Evolutionary conservation across 148 eudicot genomes (phyloP), one percentile per base, ranked within the genome.

Genomic region (Linanthus parryae): DNA sequence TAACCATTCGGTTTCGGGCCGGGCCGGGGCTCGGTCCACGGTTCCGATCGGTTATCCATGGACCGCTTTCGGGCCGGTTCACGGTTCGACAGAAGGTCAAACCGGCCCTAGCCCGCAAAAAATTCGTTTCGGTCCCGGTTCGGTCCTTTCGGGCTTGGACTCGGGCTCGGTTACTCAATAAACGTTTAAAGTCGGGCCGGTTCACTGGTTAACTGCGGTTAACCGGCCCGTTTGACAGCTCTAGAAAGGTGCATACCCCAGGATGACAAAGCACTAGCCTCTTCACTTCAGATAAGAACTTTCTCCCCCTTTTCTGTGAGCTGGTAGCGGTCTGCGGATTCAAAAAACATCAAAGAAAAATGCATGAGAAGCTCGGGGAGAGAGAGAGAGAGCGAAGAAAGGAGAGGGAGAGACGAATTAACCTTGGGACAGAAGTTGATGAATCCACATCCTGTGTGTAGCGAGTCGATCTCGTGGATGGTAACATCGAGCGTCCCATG

Each of bases 251-350:
- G 8, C 3, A 50, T 50, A 50, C 54, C 54, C 33, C 54, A 5
- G 54, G 54, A 39, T 39, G 54, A 31, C 54, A 50, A 29, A 50
- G 54, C 8, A 50, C 18, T 39, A 50, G 17, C 38, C 33, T 50
- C 16, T 37, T 50, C 38, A 50, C 20, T n/a, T 12, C 21, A 25
- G 54, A 50, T 50, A 50, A 29, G 37, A 50, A 17, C 33, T 39
- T 50, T 50, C 33, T 50, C 38, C 39, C 54, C 30, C 30, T 8
- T 14, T 50, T 31, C 33, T 30, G 37, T n/a, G 22, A 26, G 33
- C 18, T 50, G n/a, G n/a, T n/a, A 15, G 38, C 39, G 20, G 54
- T 50, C 54, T 50, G n/a, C 34, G 33, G 38, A 31, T 8, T 50
- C 7, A 23, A 50, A 16, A 7, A 15, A 14, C 28, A 50, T 46